Conservation (phyloP, 148 eudicot species). For the Pharnaceum exiguum region DNA sequence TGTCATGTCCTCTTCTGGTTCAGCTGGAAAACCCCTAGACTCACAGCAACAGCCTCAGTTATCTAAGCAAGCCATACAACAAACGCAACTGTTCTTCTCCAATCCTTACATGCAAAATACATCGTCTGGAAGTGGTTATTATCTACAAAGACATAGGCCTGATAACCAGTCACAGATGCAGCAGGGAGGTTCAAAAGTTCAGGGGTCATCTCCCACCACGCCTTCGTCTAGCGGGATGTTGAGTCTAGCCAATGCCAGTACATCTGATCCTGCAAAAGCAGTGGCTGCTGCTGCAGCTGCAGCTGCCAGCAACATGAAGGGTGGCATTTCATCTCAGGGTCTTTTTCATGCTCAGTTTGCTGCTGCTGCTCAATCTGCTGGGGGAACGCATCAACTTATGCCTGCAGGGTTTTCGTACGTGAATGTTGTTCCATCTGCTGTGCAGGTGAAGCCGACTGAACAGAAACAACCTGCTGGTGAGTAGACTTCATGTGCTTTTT, state of each 20-base stretch:
- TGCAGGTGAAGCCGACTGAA: conserved; percentile 70
- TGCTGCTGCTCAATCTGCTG: conserved; percentile 47
- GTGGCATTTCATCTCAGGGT: conserved; percentile 45
- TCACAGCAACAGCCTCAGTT: conserved; percentile 43
- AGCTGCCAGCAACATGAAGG: conserved; percentile 43
- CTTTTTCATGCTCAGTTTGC: conserved; percentile 52
- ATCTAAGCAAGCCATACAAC: conserved; percentile 43
- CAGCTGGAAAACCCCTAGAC: conserved; percentile 39
- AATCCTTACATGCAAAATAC: conserved; percentile 48
- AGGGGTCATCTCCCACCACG: conserved; percentile 26
- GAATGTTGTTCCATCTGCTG: conserved; percentile 46
- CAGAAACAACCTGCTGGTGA: conserved; percentile 95
- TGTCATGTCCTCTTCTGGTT: conserved; percentile 28
- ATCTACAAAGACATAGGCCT: conserved; percentile 47
- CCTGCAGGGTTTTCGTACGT: conserved; percentile 57
- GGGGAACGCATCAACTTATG: conserved; percentile 34
- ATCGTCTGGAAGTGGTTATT: conserved; percentile 44
- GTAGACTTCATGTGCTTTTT: conserved; percentile 18
- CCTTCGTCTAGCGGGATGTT: conserved; percentile 68
- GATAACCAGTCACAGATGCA: conserved; percentile 52
- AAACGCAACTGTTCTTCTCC: conserved; percentile 53
- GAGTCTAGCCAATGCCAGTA: conserved; percentile 30
- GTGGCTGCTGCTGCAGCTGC: conserved; percentile 54
- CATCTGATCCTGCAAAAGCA: conserved; percentile 74
- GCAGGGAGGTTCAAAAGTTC: conserved; percentile 29